Base-by-base conservation (phyloP, 495 filamentous ascomycete species). In the Paragyromitra xinjiangensis region DNA sequence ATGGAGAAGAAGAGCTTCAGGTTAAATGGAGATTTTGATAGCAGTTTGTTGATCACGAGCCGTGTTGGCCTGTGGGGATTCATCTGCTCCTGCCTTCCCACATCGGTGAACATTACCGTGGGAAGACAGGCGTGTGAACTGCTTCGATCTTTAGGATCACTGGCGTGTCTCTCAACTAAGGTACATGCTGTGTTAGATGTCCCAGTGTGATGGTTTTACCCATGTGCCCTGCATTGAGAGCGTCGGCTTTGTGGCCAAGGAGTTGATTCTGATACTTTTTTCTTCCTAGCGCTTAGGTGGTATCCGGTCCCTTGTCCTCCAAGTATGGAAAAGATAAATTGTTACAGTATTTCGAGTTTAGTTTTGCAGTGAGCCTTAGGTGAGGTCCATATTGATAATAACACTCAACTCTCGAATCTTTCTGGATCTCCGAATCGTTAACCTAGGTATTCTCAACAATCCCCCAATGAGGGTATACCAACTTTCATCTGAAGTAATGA, bases 41-140 rank as follows among this genome's bases (percentile, higher is more conserved):
- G 64, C 14, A 9, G 44, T 16, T 19, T 61, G 2, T 7, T 61
- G 26, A 14, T 6, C 6, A 34, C 11, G 59, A 62, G 29, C n/a
- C 2, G 24, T 24, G n/a, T 45, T 64, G 40, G 9, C 48, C 50
- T 50, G 24, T 39, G 0, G 44, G 39, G 22, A 9, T 22, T 39
- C 64, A 66, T 51, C 26, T 37, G 19, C 64, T 53, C 64, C 64
- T 66, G 14, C 44, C 12, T 50, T 66, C 0, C 64, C 4, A 22
- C 64, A 51, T 66, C 11, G 26, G 24, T 12, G 64, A 53, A 51
- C 45, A 14, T 51, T 26, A 29, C 39, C 40, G 34, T 5, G 14
- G 44, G 42, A 9, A 37, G 34, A 51, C 14, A 11, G 19, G 44
- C 0, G 7, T 37, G 6, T 7, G 61, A 24, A n/a, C 12, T 51